phyloP scores from a whole-genome alignment of 331 rosid genomes.

The Pyracantha coccinea region DNA sequence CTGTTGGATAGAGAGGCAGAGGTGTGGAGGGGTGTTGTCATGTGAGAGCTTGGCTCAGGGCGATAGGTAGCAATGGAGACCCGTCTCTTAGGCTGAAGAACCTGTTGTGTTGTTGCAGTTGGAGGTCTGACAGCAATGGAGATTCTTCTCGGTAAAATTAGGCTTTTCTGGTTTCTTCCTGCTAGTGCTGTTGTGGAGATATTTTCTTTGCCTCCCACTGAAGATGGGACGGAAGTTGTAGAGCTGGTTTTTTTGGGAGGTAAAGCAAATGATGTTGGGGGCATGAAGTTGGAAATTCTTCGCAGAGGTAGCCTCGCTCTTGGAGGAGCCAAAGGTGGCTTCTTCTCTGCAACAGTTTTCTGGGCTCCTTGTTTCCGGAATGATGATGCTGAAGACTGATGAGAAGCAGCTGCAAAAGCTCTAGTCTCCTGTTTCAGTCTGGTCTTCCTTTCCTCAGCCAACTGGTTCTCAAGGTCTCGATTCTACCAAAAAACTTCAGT shows the following conservation, averaged over 20 bases:
- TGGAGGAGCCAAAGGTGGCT: conserved; percentile 77
- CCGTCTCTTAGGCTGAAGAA: conserved; percentile 74
- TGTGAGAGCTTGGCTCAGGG: conserved; percentile 44
- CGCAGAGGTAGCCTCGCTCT: conserved; percentile 62
- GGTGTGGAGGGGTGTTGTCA: conserved; percentile 58
- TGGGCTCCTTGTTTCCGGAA: conserved; percentile 22
- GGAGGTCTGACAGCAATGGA: conserved; percentile 65
- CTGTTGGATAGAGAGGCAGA: conserved; percentile 41
- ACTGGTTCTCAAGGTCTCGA: conserved; percentile 83
- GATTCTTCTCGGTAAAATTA: conserved; percentile 43
- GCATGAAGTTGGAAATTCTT: conserved; percentile 54
- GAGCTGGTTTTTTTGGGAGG: conserved; percentile 25
- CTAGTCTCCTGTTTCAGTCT: conserved; percentile 75
- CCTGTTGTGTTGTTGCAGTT: neutral
- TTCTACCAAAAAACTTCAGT: conserved; percentile 42
- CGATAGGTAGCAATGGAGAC: conserved; percentile 67
- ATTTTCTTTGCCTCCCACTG: conserved; percentile 66
- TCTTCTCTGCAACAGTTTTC: conserved; percentile 42
- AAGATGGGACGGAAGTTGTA: conserved; percentile 12
- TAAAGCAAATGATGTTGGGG: conserved; percentile 42
- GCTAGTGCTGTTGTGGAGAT: conserved; percentile 25
- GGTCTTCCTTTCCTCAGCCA: conserved; percentile 79
- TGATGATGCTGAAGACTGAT: conserved; percentile 34
- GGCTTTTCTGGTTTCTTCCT: conserved; percentile 18
- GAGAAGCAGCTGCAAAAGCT: conserved; percentile 51